phyloP scores from a whole-genome alignment of 768 basidiomycete species.

The Collybia sordida region DNA sequence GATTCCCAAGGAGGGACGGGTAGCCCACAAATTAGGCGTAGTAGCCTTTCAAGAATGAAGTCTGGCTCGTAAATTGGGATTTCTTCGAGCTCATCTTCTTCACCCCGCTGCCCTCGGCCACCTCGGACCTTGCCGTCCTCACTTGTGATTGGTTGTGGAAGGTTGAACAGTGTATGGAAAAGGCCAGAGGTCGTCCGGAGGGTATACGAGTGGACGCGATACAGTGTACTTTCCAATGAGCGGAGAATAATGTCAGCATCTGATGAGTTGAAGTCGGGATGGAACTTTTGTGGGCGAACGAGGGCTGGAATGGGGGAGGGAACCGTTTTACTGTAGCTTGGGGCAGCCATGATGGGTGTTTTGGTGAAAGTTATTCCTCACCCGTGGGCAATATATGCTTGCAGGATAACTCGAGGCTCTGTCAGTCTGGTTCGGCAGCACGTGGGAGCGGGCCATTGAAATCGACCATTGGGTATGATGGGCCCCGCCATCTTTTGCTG shows the following conservation, averaged over 20 bases:
- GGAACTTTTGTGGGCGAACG: constrained; percentile 19
- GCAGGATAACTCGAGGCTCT: constrained; percentile 16
- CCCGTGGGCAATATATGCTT: constrained; percentile 17
- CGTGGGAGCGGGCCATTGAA: constrained; percentile 18
- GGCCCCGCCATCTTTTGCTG: constrained; percentile 10
- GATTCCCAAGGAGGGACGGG: constrained; percentile 46
- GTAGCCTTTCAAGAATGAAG: constrained; percentile 49
- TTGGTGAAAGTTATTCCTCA: constrained; percentile 6
- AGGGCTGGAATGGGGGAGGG: not conserved
- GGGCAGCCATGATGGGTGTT: constrained; percentile 18
- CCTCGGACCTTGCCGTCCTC: constrained; percentile 3
- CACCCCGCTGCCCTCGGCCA: not conserved
- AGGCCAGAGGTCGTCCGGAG: constrained; percentile 60
- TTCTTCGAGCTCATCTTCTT: constrained; percentile 15
- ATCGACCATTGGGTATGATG: constrained; percentile 11
- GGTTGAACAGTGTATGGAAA: constrained; percentile 60
- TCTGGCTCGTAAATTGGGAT: constrained; percentile 42
- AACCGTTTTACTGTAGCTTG: constrained; percentile 12
- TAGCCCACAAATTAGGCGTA: constrained; percentile 59
- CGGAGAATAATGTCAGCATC: constrained; percentile 37
- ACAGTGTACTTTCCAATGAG: constrained; percentile 48
- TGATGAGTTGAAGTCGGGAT: constrained; percentile 29
- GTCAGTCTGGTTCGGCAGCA: constrained; percentile 18
- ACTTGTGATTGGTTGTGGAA: constrained; percentile 41
- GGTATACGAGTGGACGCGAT: constrained; percentile 56